Base-by-base conservation (phyloP, 169 alveolate species). In the Eimeria sp. region DNA sequence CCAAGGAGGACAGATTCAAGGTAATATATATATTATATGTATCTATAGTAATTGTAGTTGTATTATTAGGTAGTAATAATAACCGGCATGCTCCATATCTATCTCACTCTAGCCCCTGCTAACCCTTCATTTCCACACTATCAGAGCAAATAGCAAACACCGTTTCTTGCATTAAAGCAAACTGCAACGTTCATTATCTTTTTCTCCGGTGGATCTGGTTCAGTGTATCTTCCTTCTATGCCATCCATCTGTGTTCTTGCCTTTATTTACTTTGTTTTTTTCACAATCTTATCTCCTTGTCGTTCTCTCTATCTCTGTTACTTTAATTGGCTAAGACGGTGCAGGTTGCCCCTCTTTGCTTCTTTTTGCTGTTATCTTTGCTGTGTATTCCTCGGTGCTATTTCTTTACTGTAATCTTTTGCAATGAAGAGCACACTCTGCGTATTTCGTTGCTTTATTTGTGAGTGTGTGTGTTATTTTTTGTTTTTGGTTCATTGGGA, bases 1-100 rank as follows among this genome's bases (percentile, higher is more conserved):
- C 96, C 56, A 71, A 37, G 37, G 85, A 80, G 20, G 85, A 76
- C 62, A 56, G 96, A 43, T 40, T 91, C 82, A 91, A 76, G 91
- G 96, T 91, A 49, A 23, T 78, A 4, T n/a, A n/a, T n/a, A n/a
- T n/a, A n/a, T n/a, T n/a, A n/a, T n/a, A n/a, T n/a, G 3, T 30
- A 9, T 27, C 20, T 14, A 16, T 20, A 20, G 4, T 18, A 62
- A 25, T 23, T 14, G 30, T 62, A 62, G 71, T 6, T 0, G 71
- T 18, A 23, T 1, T 6, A 62, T 2, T 23, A 64, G 37, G 23
- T 6, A n/a, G 37, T 43, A 43, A 43, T 43, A 43, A n/a, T n/a
- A n/a, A n/a, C n/a, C n/a, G n/a, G n/a, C n/a, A n/a, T n/a, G n/a
- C n/a, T n/a, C n/a, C n/a, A n/a, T n/a, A n/a, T n/a, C 49, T 43